Evolutionary conservation across 1,139 yeast genomes (phyloP).

Genomic region (Pichia sp.): DNA sequence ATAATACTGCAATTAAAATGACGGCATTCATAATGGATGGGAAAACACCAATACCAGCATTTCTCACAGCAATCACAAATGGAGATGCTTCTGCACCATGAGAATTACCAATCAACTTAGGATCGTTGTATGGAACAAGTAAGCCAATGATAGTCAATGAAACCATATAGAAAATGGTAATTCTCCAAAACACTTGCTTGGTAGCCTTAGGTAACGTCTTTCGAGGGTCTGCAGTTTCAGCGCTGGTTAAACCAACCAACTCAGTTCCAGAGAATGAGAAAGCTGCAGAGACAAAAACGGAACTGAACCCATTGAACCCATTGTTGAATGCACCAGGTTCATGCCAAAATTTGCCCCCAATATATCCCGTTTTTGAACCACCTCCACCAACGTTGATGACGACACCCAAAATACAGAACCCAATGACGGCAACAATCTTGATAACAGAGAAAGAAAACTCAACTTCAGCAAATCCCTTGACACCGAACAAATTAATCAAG

Average conservation of each 20-base stretch:
- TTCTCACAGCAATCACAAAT: conserved; percentile 59
- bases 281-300: conserved; percentile 45
- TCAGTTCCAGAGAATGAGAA: conserved; percentile 51
- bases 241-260: conserved; percentile 38
- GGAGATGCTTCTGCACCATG: conserved; percentile 59
- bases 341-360: conserved; percentile 52
- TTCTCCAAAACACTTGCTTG: conserved; percentile 68
- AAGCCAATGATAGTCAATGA: conserved; percentile 46
- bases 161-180: conserved; percentile 49
- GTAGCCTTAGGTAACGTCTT: conserved; percentile 66
- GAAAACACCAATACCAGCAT: conserved; percentile 47
- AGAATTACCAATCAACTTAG: conserved; percentile 35
- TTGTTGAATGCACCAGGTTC: conserved; percentile 55
- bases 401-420: conserved; percentile 43
- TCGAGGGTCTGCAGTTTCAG: conserved; percentile 36
- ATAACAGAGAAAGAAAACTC: conserved; percentile 19
- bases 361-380: conserved; percentile 43
- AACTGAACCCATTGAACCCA: conserved; percentile 38
- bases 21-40: conserved; percentile 65
- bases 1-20: conserved; percentile 54
- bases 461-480: conserved; percentile 22
- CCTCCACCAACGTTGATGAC: conserved; percentile 53
- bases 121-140: conserved; percentile 54
- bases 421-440: conserved; percentile 27
- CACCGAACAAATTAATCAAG: conserved; percentile 23